Evolutionary conservation across 352 stramenopile genomes (phyloP).

Genomic region (Phytopythium helicoides): DNA sequence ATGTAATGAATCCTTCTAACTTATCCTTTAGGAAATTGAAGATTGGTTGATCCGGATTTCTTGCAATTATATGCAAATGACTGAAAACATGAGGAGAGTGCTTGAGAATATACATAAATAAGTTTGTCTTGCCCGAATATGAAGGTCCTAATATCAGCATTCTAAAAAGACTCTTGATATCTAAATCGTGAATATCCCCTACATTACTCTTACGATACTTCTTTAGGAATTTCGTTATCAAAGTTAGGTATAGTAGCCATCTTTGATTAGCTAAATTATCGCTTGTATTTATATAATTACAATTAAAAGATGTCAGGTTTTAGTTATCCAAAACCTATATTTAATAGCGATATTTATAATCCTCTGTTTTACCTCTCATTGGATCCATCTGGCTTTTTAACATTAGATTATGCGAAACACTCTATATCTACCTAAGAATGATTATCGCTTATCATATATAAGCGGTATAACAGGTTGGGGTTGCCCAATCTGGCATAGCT

Average conservation of each 20-base stretch:
- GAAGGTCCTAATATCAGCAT: conserved; percentile 19
- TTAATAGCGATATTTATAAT: background rate
- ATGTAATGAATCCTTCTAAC: conserved; percentile 20
- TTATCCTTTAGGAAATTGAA: conserved; percentile 28
- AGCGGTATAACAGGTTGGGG: conserved; percentile 4
- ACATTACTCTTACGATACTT: conserved; percentile 1
- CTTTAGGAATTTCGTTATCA: conserved; percentile 8
- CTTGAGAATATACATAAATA: conserved; percentile 21
- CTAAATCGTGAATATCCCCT: conserved; percentile 5
- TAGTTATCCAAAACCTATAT: conserved; percentile 3
- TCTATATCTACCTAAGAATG: conserved; percentile 11
- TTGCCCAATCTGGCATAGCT: too few species aligned
- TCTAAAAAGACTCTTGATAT: conserved; percentile 26
- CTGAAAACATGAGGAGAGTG: conserved; percentile 16
- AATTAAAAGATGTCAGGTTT: background rate
- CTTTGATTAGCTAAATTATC: too few species aligned
- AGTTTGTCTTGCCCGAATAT: conserved; percentile 17
- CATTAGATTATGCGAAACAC: conserved; percentile 15
- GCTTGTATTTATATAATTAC: conserved; percentile 5
- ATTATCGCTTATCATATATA: conserved; percentile 10
- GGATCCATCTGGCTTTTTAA: conserved; percentile 1
- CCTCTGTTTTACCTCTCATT: background rate
- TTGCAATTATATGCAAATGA: conserved; percentile 20
- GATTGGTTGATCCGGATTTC: conserved; percentile 18
- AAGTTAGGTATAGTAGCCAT: too few species aligned